Conservation (phyloP, 129 eudicot genomes). For the Centrapalus pauciflorus region DNA sequence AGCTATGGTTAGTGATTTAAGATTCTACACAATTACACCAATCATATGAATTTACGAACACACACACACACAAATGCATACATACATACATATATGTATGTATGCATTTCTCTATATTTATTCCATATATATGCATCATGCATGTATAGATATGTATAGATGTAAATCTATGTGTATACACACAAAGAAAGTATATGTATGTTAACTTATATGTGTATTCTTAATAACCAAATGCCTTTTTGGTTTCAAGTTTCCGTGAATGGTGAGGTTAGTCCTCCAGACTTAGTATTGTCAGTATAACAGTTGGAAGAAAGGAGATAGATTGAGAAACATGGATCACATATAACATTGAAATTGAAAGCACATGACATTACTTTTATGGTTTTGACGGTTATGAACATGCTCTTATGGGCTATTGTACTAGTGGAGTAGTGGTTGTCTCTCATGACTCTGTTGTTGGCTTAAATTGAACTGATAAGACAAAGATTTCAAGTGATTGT, state of each 20-base stretch:
- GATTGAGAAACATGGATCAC: no score
- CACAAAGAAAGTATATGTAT: background rate
- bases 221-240: background rate
- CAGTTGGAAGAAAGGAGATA: background rate
- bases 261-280: no score
- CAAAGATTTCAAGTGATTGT: background rate
- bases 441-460: background rate
- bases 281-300: background rate
- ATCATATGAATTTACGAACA: background rate
- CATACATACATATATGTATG: background rate
- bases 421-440: background rate
- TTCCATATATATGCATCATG: no score
- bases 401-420: background rate
- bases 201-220: background rate
- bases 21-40: background rate
- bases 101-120: no score
- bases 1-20: background rate
- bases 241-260: no score
- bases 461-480: background rate
- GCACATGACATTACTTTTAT: background rate
- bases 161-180: no score
- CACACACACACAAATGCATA: background rate
- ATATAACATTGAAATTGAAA: constrained; percentile 2
- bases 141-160: no score
- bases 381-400: background rate